Percentiles rank a stretch among this genome's conserved stretches.
phyloP scores from a whole-genome alignment of 352 stramenopile genomes.

The Globisporangium spinosum region DNA sequence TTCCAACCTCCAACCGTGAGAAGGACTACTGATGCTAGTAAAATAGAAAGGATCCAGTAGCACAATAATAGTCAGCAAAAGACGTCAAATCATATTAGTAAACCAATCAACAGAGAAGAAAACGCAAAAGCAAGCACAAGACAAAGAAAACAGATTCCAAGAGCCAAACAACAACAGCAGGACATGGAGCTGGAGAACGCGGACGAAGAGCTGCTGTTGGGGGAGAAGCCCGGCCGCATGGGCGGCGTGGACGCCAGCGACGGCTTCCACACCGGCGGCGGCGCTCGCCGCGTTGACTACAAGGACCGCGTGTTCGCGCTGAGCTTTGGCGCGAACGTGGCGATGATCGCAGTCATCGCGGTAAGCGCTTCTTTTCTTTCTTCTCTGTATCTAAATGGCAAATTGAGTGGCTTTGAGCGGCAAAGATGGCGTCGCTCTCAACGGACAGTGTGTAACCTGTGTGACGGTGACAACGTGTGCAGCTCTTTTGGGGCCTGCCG shows the following conservation, averaged over 20 bases:
- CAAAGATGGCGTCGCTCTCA: neutral
- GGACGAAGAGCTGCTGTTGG: constrained; percentile 54
- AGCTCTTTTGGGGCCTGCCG: constrained; percentile 72
- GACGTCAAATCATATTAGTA: too few species aligned
- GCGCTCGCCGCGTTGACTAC: constrained; percentile 37
- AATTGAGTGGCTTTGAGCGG: neutral
- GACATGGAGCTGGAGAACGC: constrained; percentile 60
- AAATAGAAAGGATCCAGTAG: too few species aligned
- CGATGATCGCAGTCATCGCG: constrained; percentile 47
- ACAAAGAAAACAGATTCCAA: constrained; percentile 1
- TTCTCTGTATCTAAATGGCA: neutral
- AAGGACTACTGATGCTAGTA: too few species aligned
- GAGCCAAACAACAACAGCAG: constrained; percentile 1
- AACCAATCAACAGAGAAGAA: neutral
- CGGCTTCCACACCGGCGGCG: constrained; percentile 17
- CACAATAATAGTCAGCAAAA: too few species aligned
- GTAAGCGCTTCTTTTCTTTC: constrained; percentile 25
- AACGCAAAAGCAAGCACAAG: too few species aligned
- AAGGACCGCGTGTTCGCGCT: constrained; percentile 69
- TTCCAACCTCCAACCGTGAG: too few species aligned
- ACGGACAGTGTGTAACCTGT: neutral
- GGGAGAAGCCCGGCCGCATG: constrained; percentile 34
- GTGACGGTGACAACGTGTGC: neutral
- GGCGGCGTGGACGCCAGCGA: constrained; percentile 16
- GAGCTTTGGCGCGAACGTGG: constrained; percentile 61